Conservation (phyloP, 305 asterid species). For the Plantago coronopus region DNA sequence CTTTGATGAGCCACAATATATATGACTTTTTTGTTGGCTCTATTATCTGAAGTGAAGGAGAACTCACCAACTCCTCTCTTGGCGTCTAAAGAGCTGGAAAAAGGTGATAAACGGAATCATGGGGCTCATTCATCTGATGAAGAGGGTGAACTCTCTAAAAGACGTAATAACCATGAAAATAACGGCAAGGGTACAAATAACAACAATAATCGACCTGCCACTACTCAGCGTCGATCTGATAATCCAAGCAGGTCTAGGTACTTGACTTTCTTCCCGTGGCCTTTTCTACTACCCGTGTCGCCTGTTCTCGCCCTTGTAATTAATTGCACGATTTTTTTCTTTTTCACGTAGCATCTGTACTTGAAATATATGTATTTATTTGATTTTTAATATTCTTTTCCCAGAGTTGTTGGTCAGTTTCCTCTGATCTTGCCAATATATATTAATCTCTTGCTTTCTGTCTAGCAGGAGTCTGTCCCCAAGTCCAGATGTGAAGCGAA, state of each 20-base stretch:
- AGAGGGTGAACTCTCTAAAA: conserved; percentile 55
- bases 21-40: conserved; percentile 13
- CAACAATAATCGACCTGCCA: conserved; percentile 29
- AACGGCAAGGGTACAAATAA: conserved; percentile 40
- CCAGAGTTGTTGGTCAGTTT: no score
- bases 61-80: conserved; percentile 27
- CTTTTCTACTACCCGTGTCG: neutral
- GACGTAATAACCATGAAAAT: conserved; percentile 37
- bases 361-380: conserved; percentile 11
- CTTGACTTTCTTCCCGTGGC: conserved; percentile 1
- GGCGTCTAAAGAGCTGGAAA: conserved; percentile 35
- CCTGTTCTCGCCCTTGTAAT: neutral
- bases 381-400: neutral
- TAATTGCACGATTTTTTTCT: neutral
- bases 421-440: conserved; percentile 1
- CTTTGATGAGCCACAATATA: conserved; percentile 5
- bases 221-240: conserved; percentile 27
- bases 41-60: conserved; percentile 33
- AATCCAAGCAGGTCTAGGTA: conserved; percentile 63
- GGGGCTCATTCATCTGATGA: conserved; percentile 39
- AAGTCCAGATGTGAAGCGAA: conserved; percentile 38
- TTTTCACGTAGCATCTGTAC: conserved; percentile 6
- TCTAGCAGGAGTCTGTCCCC: conserved; percentile 49
- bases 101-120: conserved; percentile 29
- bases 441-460: conserved; percentile 8